phyloP scores from a whole-genome alignment of 139 green algal genomes.

The Chlamydomonas sp. region DNA sequence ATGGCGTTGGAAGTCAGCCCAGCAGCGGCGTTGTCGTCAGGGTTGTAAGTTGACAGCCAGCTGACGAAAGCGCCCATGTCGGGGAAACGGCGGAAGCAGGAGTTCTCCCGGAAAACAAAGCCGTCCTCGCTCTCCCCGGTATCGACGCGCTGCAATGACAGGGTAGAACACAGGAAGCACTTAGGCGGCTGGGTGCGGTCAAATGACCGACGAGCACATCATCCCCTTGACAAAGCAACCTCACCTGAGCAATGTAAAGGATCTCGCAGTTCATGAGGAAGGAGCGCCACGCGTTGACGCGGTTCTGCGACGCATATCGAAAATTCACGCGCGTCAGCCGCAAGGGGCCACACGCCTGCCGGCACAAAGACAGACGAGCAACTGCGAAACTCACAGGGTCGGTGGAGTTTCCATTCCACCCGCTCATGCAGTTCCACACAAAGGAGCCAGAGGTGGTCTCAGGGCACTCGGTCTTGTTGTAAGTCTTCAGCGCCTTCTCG shows the following conservation, averaged over 20 bases:
- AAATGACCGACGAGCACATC: not conserved
- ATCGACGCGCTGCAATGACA: not conserved
- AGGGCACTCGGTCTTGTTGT: not conserved
- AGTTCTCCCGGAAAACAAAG: constrained; percentile 29
- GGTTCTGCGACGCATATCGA: not conserved
- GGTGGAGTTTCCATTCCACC: not conserved
- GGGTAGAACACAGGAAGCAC: not conserved
- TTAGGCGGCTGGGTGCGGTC: not conserved
- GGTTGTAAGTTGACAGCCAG: not conserved
- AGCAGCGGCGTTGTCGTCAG: too few relatives aligned
- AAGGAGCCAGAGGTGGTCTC: not conserved
- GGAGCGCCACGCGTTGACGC: not conserved
- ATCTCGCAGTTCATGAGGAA: constrained; percentile 24
- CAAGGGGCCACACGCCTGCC: too few relatives aligned
- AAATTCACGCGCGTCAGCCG: not conserved
- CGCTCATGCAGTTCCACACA: constrained; percentile 35
- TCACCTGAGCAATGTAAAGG: constrained; percentile 29
- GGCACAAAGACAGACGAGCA: not conserved
- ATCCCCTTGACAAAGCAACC: not conserved
- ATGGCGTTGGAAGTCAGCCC: too few relatives aligned
- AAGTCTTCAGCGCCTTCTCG: constrained; percentile 1
- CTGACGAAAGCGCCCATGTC: constrained; percentile 2
- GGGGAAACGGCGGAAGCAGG: constrained; percentile 12
- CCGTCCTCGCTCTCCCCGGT: constrained; percentile 16
- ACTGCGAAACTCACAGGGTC: not conserved